A percentile compares a stretch with the other conserved stretches of the same genome.
phyloP scores from a whole-genome alignment of 1,139 yeast genomes.

The Wickerhamomyces sp. region DNA sequence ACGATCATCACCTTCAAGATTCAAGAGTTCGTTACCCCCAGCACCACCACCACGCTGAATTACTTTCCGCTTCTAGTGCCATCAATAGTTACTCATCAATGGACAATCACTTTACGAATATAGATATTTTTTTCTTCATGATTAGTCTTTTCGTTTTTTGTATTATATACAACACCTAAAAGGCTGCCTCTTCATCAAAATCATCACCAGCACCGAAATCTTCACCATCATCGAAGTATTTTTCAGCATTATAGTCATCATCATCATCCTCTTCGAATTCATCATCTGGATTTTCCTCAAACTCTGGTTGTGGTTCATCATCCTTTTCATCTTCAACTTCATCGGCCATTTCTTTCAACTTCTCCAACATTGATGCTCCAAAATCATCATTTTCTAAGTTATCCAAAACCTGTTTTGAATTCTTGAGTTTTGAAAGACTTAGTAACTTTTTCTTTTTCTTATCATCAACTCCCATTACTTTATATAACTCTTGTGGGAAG shows the following conservation, averaged over 20 bases:
- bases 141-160: not conserved
- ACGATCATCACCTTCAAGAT: constrained; percentile 18
- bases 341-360: constrained; percentile 50
- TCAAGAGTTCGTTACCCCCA: constrained; percentile 19
- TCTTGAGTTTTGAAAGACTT: constrained; percentile 42
- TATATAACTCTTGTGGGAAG: constrained; percentile 77
- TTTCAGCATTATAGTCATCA: constrained; percentile 75
- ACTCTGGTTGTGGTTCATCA: constrained; percentile 25
- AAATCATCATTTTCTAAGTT: constrained; percentile 30
- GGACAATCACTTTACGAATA: not conserved
- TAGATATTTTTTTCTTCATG: not conserved
- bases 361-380: constrained; percentile 46
- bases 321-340: constrained; percentile 48
- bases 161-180: constrained; percentile 31
- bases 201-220: constrained; percentile 46
- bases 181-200: constrained; percentile 72
- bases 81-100: not conserved
- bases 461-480: constrained; percentile 65
- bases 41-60: constrained; percentile 7
- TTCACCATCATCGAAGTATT: constrained; percentile 53
- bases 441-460: constrained; percentile 49
- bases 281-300: constrained; percentile 37
- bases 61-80: too few relatives aligned
- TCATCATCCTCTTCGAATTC: constrained; percentile 56
- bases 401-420: constrained; percentile 24